Conservation (phyloP, 2,329 filamentous ascomycete species). For the Xylaria sp. region DNA sequence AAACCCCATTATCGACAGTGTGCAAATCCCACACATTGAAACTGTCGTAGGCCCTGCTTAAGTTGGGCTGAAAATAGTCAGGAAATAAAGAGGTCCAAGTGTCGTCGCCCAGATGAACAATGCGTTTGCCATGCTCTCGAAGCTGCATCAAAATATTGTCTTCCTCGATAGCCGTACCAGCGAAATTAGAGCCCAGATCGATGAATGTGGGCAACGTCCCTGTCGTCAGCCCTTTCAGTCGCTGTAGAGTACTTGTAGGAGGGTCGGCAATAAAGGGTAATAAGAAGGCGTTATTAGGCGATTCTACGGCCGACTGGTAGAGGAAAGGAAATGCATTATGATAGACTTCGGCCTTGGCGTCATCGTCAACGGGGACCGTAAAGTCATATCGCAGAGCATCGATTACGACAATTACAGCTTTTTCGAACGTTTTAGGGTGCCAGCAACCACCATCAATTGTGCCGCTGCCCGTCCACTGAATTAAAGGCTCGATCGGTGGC, state of each 20-base stretch:
- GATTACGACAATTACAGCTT: constrained; percentile 88
- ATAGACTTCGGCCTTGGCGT: constrained; percentile 69
- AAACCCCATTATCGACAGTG: constrained; percentile 95
- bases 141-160: constrained; percentile 80
- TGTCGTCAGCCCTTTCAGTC: constrained; percentile 93
- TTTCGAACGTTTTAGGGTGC: constrained; percentile 94
- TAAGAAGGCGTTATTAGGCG: constrained; percentile 86
- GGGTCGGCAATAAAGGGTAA: constrained; percentile 97
- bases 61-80: constrained; percentile 86
- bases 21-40: constrained; percentile 99
- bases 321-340: constrained; percentile 90
- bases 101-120: constrained; percentile 97
- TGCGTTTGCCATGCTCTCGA: constrained; percentile 72
- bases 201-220: constrained; percentile 95
- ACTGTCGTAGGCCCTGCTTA: constrained; percentile 91
- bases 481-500: constrained; percentile 71
- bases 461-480: constrained; percentile 55
- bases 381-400: constrained; percentile 98
- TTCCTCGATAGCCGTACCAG: constrained; percentile 93
- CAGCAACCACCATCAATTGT: constrained; percentile 80
- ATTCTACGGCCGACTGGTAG: constrained; percentile 80
- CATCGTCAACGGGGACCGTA: constrained; percentile 78
- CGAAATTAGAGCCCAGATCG: constrained; percentile 94
- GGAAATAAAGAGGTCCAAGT: constrained; percentile 96
- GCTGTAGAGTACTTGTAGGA: constrained; percentile 90